Percentiles rank a stretch among this genome's conserved stretches.
These are phyloP conservation scores for Sarocladiaceae sp. DNA, from an alignment of 2,329 filamentous ascomycete genomes.

Conservation along the genomic window DNA sequence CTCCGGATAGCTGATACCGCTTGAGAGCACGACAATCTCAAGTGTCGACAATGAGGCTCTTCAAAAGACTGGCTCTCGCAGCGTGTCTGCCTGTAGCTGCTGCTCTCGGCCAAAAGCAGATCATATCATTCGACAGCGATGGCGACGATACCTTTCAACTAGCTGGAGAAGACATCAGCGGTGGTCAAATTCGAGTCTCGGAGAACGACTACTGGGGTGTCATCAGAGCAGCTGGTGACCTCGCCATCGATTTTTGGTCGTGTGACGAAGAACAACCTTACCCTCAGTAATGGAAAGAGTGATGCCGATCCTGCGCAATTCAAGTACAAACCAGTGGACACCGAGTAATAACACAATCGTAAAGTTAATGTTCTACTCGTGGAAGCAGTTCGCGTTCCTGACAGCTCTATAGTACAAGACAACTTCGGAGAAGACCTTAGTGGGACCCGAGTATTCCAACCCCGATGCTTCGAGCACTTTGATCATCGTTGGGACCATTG, in stretches of 20 bases:
- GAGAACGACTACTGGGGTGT: constrained; percentile 57
- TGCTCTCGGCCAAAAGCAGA: constrained; percentile 11
- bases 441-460: constrained; percentile 39
- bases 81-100: constrained; percentile 2
- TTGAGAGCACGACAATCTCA: background rate
- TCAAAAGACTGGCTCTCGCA: background rate
- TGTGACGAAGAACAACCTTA: constrained; percentile 63
- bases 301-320: constrained; percentile 34
- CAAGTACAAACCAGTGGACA: constrained; percentile 37
- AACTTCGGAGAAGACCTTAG: constrained; percentile 16
- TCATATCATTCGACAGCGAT: constrained; percentile 9
- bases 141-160: constrained; percentile 23
- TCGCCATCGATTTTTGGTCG: constrained; percentile 66
- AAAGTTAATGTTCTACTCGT: constrained; percentile 16
- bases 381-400: background rate
- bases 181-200: constrained; percentile 51
- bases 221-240: constrained; percentile 58
- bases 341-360: constrained; percentile 44
- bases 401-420: constrained; percentile 17
- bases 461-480: constrained; percentile 42
- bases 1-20: background rate
- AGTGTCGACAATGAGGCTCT: background rate
- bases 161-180: constrained; percentile 29
- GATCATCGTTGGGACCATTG: constrained; percentile 66
- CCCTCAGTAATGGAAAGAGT: constrained; percentile 45